Conservation (phyloP, 2,329 filamentous ascomycete genomes). For the Phoma herbarum region DNA sequence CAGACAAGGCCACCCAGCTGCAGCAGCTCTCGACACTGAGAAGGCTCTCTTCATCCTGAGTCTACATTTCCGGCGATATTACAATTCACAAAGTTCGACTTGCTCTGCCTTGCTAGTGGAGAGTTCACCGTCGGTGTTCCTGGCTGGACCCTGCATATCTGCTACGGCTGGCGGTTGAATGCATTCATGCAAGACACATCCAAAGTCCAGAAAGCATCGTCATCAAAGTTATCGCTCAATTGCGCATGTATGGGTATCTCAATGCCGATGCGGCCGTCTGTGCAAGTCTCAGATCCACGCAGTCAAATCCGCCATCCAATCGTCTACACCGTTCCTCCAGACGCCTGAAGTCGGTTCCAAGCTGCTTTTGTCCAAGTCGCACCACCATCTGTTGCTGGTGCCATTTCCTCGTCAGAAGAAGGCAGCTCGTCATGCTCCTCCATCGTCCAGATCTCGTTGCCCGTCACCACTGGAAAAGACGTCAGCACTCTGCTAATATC, state of each 20-base stretch:
- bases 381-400: conserved; percentile 19
- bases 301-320: background rate
- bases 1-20: background rate
- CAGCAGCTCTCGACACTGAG: background rate
- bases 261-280: conserved; percentile 8
- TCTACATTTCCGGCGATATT: too few relatives aligned
- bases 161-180: conserved; percentile 24
- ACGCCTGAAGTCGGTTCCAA: conserved; percentile 29
- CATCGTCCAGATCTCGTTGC: conserved; percentile 52
- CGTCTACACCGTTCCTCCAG: conserved; percentile 9
- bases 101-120: background rate
- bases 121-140: background rate
- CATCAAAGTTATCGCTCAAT: background rate
- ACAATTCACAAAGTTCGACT: too few relatives aligned
- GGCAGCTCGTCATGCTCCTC: conserved; percentile 51
- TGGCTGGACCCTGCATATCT: conserved; percentile 36
- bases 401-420: conserved; percentile 42
- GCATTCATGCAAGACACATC: conserved; percentile 11
- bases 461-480: conserved; percentile 50
- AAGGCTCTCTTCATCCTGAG: too few relatives aligned
- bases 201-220: background rate
- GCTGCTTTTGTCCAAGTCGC: conserved; percentile 39
- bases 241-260: conserved; percentile 25
- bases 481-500: conserved; percentile 52
- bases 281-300: conserved; percentile 6